Conservation (phyloP, 2,329 filamentous ascomycete genomes). For the Fonsecaea multimorphosa region DNA sequence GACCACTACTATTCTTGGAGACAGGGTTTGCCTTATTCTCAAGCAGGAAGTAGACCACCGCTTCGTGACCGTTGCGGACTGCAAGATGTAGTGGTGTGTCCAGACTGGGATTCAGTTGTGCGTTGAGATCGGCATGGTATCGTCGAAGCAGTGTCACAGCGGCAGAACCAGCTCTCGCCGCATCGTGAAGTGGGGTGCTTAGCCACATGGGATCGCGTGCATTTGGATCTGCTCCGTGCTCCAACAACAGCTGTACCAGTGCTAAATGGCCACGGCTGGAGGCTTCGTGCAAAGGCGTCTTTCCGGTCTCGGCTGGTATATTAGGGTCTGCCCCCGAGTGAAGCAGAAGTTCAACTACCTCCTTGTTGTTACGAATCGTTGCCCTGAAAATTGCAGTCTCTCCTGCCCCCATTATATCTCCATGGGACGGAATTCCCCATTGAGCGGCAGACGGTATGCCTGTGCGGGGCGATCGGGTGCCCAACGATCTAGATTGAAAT, state of each 20-base stretch:
- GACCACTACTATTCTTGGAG: neutral
- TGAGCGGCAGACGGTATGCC: neutral
- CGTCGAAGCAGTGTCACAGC: slow-evolving; percentile 1
- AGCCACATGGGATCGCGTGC: neutral
- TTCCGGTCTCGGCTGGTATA: neutral
- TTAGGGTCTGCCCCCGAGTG: neutral
- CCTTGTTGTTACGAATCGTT: neutral
- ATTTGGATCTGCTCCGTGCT: neutral
- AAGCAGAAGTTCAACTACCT: neutral
- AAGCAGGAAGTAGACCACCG: slow-evolving; percentile 1
- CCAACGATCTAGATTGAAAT: neutral
- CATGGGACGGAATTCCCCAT: neutral
- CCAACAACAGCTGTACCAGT: neutral
- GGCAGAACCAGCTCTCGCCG: neutral
- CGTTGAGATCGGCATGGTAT: neutral
- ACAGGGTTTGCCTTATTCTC: neutral
- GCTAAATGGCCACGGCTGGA: neutral
- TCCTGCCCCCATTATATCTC: neutral
- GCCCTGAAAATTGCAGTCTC: neutral
- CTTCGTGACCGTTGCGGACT: neutral
- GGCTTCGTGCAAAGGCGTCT: slow-evolving; percentile 1
- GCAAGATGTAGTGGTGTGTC: slow-evolving; percentile 2
- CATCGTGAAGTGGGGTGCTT: slow-evolving; percentile 1
- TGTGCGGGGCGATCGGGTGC: neutral
- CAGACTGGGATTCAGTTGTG: neutral